Base-by-base conservation (phyloP, 345 rosid genomes). In the Linum trigynum region DNA sequence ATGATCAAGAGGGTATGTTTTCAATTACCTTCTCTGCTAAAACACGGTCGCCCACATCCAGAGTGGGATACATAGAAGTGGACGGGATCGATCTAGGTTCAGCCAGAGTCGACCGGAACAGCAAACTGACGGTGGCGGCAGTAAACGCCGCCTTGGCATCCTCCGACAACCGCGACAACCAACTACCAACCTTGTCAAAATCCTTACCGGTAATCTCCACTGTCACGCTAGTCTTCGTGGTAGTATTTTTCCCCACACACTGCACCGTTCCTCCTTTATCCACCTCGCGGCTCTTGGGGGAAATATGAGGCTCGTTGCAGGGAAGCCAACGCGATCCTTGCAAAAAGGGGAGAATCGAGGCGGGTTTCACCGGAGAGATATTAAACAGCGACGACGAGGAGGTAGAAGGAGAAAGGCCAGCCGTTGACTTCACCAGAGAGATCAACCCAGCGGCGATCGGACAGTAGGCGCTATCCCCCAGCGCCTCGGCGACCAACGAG, bases 41-140 rank as follows among this genome's bases (percentile, higher is more conserved):
- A 80, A 92, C 74, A 62, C 96, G 89, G 73, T 89, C 95, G 50
- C 95, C 97, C 14, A 84, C 86, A 63, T 87, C 91, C 5, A 92
- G 83, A 41, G 97, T 92, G 45, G 98, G 98, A 61, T 40, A 77
- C 98, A 92, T 92, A 68, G 97, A 92, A 16, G 75, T 4, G 0
- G 97, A 86, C 10, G 95, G 92, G 63, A 92, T 92, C 4, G 97
- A 87, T 64, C 88, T 83, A 2, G 97, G 92, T 81, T 92, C 95
- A 1, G 92, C 98, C 71, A 92, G 67, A 32, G 81, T 74, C 5
- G 97, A 92, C 36, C 83, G 83, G 71, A 92, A 89, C 63, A 92
- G 74, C 36, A 92, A 68, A 70, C 78, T 83, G 59, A 92, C 97
- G 9, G 91, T 92, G 38, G 91, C 71, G 0, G 90, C 95, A 1